phyloP scores from a whole-genome alignment of 176 grass and related monocot genomes.

The Hyparrhenia diplandra region DNA sequence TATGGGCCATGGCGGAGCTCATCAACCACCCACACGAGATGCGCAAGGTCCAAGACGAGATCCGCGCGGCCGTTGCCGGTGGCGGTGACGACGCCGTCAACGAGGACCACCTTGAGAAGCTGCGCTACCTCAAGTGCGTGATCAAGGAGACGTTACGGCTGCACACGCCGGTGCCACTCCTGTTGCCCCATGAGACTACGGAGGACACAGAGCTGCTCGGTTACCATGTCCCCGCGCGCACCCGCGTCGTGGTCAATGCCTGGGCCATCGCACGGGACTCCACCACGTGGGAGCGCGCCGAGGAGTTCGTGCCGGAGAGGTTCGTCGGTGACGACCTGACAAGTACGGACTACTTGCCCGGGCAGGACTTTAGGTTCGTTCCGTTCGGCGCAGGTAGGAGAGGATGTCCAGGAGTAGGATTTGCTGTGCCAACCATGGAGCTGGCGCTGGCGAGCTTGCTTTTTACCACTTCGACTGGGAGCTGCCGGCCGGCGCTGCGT shows the following conservation, averaged over 20 bases:
- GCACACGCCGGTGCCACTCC: constrained; percentile 39
- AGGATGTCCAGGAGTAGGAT: too few relatives aligned
- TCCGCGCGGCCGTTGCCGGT: background rate
- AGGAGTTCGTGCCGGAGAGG: background rate
- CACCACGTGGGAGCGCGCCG: too few relatives aligned
- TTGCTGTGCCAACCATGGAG: too few relatives aligned
- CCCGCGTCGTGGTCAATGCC: too few relatives aligned
- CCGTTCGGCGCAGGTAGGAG: too few relatives aligned
- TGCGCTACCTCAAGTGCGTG: constrained; percentile 19
- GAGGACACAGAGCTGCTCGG: constrained; percentile 43
- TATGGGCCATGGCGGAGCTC: constrained; percentile 41
- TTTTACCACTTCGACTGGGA: too few relatives aligned
- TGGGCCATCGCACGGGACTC: too few relatives aligned
- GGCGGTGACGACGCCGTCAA: background rate
- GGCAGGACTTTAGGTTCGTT: background rate
- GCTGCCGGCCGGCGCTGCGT: too few relatives aligned
- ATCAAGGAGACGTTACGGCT: constrained; percentile 50
- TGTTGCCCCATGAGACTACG: constrained; percentile 36
- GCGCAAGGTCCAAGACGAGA: constrained; percentile 37
- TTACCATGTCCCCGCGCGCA: background rate
- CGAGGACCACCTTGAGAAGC: constrained; percentile 6
- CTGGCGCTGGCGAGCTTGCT: too few relatives aligned
- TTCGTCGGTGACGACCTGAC: too few relatives aligned
- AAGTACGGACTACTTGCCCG: too few relatives aligned
- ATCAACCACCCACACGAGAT: constrained; percentile 29